These are phyloP conservation scores for Hirschfeldia incana DNA, from an alignment of 345 rosid genomes.

Conservation along the genomic window DNA sequence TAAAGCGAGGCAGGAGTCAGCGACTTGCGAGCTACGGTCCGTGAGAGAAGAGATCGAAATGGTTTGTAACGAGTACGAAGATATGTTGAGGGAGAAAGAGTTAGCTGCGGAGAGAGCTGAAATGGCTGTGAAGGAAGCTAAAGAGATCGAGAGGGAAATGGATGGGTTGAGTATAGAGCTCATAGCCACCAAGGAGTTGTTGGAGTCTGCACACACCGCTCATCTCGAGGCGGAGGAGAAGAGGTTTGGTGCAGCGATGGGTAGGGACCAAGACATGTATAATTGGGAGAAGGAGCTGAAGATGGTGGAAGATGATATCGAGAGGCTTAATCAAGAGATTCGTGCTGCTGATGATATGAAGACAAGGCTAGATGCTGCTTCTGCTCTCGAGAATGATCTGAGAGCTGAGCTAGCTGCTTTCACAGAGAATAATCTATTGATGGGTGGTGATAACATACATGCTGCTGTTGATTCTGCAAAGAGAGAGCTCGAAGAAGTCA, in stretches of 20 bases:
- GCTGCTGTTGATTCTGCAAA: constrained; percentile 56
- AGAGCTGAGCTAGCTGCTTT: constrained; percentile 72
- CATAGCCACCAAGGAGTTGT: constrained; percentile 74
- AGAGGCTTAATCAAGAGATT: constrained; percentile 15
- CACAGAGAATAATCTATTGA: constrained; percentile 45
- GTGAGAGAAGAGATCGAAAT: constrained; percentile 71
- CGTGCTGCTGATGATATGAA: neutral
- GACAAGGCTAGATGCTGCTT: constrained; percentile 63
- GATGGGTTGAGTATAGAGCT: constrained; percentile 88
- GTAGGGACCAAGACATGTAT: constrained; percentile 73
- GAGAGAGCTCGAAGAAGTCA: constrained; percentile 85
- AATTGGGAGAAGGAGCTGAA: constrained; percentile 86
- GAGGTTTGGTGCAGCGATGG: constrained; percentile 78
- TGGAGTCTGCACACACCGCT: constrained; percentile 84
- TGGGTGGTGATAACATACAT: constrained; percentile 35
- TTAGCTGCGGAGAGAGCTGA: constrained; percentile 68
- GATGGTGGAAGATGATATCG: constrained; percentile 84
- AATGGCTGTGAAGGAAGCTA: constrained; percentile 63
- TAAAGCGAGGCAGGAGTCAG: constrained; percentile 67
- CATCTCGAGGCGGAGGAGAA: constrained; percentile 94
- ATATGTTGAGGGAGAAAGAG: constrained; percentile 61
- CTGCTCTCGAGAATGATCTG: constrained; percentile 65
- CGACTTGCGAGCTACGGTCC: constrained; percentile 60
- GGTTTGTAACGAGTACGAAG: constrained; percentile 55
- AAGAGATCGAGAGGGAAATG: constrained; percentile 75